Base-by-base conservation (phyloP, 441 rosid genomes). In the Sinapis alba region DNA sequence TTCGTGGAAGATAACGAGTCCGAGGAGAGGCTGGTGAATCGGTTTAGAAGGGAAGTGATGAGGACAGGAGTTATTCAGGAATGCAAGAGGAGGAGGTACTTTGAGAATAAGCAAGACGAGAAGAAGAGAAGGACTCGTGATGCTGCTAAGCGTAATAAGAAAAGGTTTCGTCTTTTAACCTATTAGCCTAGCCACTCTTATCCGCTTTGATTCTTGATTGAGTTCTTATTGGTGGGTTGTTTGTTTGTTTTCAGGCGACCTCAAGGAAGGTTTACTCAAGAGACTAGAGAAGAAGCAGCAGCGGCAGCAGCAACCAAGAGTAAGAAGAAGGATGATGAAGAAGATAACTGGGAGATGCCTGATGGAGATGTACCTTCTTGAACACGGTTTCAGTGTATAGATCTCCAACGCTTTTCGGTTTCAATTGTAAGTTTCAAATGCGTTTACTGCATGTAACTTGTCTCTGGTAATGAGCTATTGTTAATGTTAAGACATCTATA, bases 321-420 rank as follows among this genome's bases (percentile, higher is more conserved):
- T 68, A 86, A 85, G 86, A 90, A 81, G 82, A 82, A 81, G 1
- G 85, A 85, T 15, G 97, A 87, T 1, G 97, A 80, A 0, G 95
- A 84, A 71, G 97, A 93, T 78, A 93, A 93, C 91, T 90, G 98
- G 98, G 97, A 93, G 20, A 51, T 89, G 89, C 97, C 98, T 45
- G 89, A 76, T 47, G 98, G 87, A 68, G 83, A 75, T 78, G n/a
- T 80, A 69, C 87, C 90, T 69, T 82, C 69, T 68, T 88, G 77
- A 88, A 62, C 72, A 12, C 51, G 45, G 38, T 57, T 79, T 51
- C 51, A 66, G 73, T 76, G 57, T 13, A 72, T 76, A 77, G 34
- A 68, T 76, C 56, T 80, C 79, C 71, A 56, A 1, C 71, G 58
- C 59, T 20, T 10, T 53, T 71, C 41, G 4, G 41, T 15, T 38